Conservation (phyloP, 331 rosid species). For the Pyrus hybrid region DNA sequence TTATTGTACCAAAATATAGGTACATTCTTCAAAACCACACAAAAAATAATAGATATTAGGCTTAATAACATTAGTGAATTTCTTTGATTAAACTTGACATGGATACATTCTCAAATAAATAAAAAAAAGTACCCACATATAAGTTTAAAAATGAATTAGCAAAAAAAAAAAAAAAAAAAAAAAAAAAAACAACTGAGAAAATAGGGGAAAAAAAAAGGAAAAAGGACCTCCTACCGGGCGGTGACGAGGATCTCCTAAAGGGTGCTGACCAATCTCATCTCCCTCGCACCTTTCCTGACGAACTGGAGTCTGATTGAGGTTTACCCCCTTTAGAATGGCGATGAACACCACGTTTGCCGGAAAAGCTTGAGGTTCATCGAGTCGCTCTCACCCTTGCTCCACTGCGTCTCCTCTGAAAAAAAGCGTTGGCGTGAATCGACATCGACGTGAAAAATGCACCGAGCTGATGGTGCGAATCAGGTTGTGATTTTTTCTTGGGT, state of each 20-base stretch:
- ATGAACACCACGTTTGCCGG: slow-evolving; percentile 69
- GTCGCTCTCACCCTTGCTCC: slow-evolving; percentile 84
- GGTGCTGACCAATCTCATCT: slow-evolving; percentile 90
- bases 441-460: slow-evolving; percentile 84
- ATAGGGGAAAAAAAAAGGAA: too few relatives aligned
- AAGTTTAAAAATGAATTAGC: too few relatives aligned
- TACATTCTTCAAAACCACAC: too few relatives aligned
- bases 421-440: slow-evolving; percentile 75
- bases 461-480: slow-evolving; percentile 8
- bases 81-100: too few relatives aligned
- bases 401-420: slow-evolving; percentile 79
- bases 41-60: too few relatives aligned
- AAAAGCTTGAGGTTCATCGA: slow-evolving; percentile 62
- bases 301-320: slow-evolving; percentile 70
- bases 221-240: slow-evolving; percentile 38
- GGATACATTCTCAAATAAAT: too few relatives aligned
- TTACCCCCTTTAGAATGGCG: slow-evolving; percentile 79
- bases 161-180: too few relatives aligned
- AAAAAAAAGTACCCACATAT: too few relatives aligned
- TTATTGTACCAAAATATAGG: too few relatives aligned
- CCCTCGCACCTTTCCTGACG: slow-evolving; percentile 51
- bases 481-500: too few relatives aligned
- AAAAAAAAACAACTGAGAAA: too few relatives aligned
- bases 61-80: too few relatives aligned
- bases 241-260: neutral